Conservation (phyloP, 345 rosid genomes). For the Mercurialis annua region DNA sequence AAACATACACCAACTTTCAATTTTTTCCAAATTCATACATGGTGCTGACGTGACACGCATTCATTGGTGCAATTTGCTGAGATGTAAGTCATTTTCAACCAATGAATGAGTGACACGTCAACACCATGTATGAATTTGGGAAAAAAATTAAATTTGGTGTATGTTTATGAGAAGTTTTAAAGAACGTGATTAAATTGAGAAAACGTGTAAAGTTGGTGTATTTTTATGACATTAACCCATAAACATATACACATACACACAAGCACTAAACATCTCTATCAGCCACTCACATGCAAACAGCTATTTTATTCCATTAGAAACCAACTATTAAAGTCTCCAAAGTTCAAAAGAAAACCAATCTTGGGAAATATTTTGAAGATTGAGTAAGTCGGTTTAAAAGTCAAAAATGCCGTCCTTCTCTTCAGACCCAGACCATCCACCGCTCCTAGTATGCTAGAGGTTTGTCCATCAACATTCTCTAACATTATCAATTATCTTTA, state of each 20-base stretch:
- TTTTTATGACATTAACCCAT: too few species aligned
- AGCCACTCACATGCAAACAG: not conserved
- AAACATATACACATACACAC: not conserved
- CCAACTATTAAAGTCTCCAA: not conserved
- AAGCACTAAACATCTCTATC: not conserved
- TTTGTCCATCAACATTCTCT: not conserved
- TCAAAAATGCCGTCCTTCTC: not conserved
- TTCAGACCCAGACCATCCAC: not conserved
- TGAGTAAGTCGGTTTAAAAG: not conserved
- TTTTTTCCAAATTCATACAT: too few species aligned
- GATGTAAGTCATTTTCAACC: too few species aligned
- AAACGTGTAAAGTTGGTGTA: too few species aligned
- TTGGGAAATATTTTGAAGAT: slow-evolving; percentile 1
- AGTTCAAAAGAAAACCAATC: not conserved
- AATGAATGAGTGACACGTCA: too few species aligned
- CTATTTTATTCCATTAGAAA: not conserved
- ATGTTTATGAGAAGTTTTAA: too few species aligned
- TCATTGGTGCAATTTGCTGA: too few species aligned
- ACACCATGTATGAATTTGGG: too few species aligned
- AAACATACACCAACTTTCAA: too few species aligned
- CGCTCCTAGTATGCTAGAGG: not conserved
- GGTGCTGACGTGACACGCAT: too few species aligned
- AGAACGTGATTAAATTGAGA: too few species aligned
- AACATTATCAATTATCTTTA: not conserved
- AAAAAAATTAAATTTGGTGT: too few species aligned